Conservation (phyloP, 129 eudicot genomes). For the Flaveria bidentis region DNA sequence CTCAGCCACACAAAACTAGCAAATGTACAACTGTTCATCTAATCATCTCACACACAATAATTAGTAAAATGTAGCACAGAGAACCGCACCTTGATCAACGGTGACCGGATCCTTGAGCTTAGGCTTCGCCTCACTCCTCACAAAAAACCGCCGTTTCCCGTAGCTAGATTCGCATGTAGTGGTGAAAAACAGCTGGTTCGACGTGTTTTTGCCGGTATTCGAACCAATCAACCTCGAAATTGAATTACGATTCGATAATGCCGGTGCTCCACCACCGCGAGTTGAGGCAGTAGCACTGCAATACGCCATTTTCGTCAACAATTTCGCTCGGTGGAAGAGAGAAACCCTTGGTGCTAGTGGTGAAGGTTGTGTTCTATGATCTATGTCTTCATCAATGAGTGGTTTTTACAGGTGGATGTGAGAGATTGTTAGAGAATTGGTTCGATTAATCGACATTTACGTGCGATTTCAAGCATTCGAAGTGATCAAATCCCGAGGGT, state of each 20-base stretch:
- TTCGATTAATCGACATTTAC: slow-evolving; percentile 18
- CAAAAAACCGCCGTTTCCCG: slow-evolving; percentile 39
- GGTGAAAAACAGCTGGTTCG: slow-evolving; percentile 34
- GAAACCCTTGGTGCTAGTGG: neutral
- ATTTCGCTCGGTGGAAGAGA: neutral
- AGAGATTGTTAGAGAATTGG: neutral
- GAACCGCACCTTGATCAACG: slow-evolving; percentile 47
- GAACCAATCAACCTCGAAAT: slow-evolving; percentile 36
- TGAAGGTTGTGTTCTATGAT: neutral
- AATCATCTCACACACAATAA: slow-evolving; percentile 1
- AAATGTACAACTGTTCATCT: neutral
- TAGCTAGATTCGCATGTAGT: slow-evolving; percentile 19
- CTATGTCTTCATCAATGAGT: neutral
- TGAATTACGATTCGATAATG: slow-evolving; percentile 38
- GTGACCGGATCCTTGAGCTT: slow-evolving; percentile 43
- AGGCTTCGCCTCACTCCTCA: slow-evolving; percentile 50
- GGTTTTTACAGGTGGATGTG: neutral
- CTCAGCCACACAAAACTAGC: slow-evolving; percentile 11
- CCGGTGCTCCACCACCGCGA: slow-evolving; percentile 23
- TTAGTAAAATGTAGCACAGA: neutral
- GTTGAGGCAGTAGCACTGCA: slow-evolving; percentile 34
- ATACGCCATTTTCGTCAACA: slow-evolving; percentile 42
- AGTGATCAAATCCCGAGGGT: slow-evolving; percentile 46
- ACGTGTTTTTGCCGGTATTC: slow-evolving; percentile 26
- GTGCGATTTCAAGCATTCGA: slow-evolving; percentile 23